phyloP scores from a whole-genome alignment of 257 asterid genomes.

The Ilex asprella region DNA sequence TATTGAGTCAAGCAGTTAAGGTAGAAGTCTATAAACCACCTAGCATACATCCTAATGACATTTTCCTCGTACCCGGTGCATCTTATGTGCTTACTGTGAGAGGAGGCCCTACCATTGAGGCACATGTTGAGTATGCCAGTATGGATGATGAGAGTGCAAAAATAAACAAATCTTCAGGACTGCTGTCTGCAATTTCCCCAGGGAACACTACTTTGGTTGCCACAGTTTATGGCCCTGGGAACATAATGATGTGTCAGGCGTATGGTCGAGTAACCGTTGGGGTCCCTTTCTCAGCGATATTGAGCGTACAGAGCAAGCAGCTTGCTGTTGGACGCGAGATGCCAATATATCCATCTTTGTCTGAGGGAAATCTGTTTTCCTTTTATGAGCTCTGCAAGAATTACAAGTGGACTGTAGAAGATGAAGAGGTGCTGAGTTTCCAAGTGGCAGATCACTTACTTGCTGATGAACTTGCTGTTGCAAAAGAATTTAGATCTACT shows the following conservation, averaged over 20 bases:
- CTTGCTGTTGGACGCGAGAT: constrained; percentile 55
- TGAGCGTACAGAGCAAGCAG: constrained; percentile 67
- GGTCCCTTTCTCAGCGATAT: constrained; percentile 64
- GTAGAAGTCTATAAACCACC: constrained; percentile 88
- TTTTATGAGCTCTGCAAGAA: constrained; percentile 66
- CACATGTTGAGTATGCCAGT: constrained; percentile 48
- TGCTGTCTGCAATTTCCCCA: constrained; percentile 55
- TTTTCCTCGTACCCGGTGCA: constrained; percentile 89
- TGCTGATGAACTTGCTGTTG: constrained; percentile 17
- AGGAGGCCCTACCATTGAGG: constrained; percentile 78
- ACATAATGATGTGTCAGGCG: constrained; percentile 55
- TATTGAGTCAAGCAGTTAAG: constrained; percentile 53
- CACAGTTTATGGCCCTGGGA: constrained; percentile 56
- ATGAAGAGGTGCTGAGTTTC: constrained; percentile 48
- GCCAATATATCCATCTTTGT: constrained; percentile 65
- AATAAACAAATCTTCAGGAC: constrained; percentile 52
- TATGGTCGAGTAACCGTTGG: constrained; percentile 66
- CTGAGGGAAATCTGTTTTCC: constrained; percentile 78
- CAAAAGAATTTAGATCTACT: constrained; percentile 23
- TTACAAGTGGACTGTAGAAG: constrained; percentile 65
- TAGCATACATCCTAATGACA: constrained; percentile 52
- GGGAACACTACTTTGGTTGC: constrained; percentile 68
- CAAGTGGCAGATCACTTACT: constrained; percentile 19
- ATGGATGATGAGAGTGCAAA: constrained; percentile 51
- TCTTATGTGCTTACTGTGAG: constrained; percentile 59